Conservation (phyloP, 129 eudicot species). For the Logfia minima region DNA sequence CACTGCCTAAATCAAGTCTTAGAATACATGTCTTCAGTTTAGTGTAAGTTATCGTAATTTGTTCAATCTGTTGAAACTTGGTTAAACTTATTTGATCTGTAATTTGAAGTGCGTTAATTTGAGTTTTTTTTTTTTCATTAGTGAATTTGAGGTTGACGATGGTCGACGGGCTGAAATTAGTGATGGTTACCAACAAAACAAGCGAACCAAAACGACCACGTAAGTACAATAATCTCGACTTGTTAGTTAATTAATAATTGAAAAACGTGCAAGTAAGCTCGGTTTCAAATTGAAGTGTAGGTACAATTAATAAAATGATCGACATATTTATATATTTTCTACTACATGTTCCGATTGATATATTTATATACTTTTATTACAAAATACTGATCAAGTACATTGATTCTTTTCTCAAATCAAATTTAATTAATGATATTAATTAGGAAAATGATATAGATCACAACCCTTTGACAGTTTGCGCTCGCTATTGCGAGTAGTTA, state of each 20-base stretch:
- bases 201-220: slow-evolving; percentile 6
- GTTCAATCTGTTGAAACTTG: background rate
- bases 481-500: too few relatives aligned
- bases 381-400: too few relatives aligned
- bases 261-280: background rate
- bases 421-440: too few relatives aligned
- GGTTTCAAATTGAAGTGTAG: background rate
- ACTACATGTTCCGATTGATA: too few relatives aligned
- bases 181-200: background rate
- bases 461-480: too few relatives aligned
- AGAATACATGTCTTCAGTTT: too few relatives aligned
- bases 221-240: background rate
- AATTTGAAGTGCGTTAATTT: background rate
- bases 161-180: slow-evolving; percentile 12
- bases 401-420: too few relatives aligned
- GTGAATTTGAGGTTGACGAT: slow-evolving; percentile 21
- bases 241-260: background rate
- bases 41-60: background rate
- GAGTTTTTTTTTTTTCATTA: background rate
- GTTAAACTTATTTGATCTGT: background rate
- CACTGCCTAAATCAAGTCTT: background rate
- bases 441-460: too few relatives aligned
- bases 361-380: too few relatives aligned
- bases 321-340: too few relatives aligned
- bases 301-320: too few relatives aligned